phyloP scores from a whole-genome alignment of 192 early-diverging fungal species.

The Backusella macrospora region DNA sequence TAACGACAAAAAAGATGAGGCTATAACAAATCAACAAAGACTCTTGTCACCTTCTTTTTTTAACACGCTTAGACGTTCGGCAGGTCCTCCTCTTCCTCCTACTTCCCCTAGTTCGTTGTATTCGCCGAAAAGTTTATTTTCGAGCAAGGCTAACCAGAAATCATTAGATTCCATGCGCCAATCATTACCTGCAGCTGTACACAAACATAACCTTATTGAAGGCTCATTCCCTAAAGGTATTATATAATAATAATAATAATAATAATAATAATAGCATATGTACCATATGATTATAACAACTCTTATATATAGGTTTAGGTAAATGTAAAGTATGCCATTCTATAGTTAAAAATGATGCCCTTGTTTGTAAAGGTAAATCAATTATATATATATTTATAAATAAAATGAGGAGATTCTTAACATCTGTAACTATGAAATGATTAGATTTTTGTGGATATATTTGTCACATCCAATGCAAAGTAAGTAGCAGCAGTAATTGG shows the following conservation, averaged over 20 bases:
- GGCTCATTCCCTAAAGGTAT: constrained; percentile 61
- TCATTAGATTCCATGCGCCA: background rate
- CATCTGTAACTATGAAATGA: background rate
- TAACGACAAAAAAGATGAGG: background rate
- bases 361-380: constrained; percentile 57
- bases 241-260: too few relatives aligned
- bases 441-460: constrained; percentile 38
- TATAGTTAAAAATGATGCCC: constrained; percentile 52
- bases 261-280: too few relatives aligned
- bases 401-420: too few relatives aligned
- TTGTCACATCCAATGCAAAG: constrained; percentile 43
- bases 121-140: constrained; percentile 10
- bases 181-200: background rate
- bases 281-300: too few relatives aligned
- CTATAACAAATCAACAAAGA: background rate
- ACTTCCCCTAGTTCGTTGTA: background rate
- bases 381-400: too few relatives aligned
- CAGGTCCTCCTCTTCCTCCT: background rate
- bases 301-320: constrained; percentile 35
- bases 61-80: background rate
- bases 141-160: background rate
- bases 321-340: constrained; percentile 50
- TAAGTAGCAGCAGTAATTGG: background rate
- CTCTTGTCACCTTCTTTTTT: background rate
- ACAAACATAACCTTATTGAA: constrained; percentile 54